Evolutionary conservation across 2,329 filamentous ascomycete species (phyloP).

Genomic region (Pyrenophora teres): DNA sequence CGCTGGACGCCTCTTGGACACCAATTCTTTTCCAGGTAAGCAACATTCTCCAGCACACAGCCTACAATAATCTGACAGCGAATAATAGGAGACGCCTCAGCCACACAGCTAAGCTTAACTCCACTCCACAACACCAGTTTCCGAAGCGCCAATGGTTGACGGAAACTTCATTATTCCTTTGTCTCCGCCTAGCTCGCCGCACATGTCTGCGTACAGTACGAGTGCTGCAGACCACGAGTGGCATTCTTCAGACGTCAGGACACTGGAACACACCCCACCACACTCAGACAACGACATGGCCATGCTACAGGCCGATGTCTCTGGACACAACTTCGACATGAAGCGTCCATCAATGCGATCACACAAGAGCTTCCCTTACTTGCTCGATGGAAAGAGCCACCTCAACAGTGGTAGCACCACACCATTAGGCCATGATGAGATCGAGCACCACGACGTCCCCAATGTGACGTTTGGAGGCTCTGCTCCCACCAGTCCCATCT

Average conservation of each 20-base stretch:
- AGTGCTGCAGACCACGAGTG: conserved; percentile 51
- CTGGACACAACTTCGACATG: conserved; percentile 43
- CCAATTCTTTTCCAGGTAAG: conserved; percentile 15
- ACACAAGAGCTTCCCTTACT: conserved; percentile 52
- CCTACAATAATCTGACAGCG: conserved; percentile 25
- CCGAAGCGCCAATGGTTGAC: conserved; percentile 50
- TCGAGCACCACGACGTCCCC: conserved; percentile 42
- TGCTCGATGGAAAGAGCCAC: conserved; percentile 45
- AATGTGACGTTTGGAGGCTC: conserved; percentile 50
- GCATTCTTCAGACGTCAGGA: conserved; percentile 47
- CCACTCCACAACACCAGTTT: conserved; percentile 21
- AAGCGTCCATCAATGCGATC: conserved; percentile 50
- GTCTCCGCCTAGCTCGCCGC: conserved; percentile 57
- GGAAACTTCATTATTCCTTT: conserved; percentile 53
- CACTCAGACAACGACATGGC: conserved; percentile 48
- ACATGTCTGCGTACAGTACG: conserved; percentile 55
- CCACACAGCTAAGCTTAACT: conserved; percentile 26
- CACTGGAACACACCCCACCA: conserved; percentile 41
- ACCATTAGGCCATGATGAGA: conserved; percentile 42
- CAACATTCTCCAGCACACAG: background rate
- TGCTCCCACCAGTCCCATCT: conserved; percentile 53
- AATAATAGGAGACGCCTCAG: conserved; percentile 30
- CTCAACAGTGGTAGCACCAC: conserved; percentile 32
- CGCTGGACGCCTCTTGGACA: conserved; percentile 10
- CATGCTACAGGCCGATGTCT: conserved; percentile 44